Evolutionary conservation across 1,284 basidiomycete genomes (phyloP).

Genomic region (Ceratorhiza oryzae-sativae): DNA sequence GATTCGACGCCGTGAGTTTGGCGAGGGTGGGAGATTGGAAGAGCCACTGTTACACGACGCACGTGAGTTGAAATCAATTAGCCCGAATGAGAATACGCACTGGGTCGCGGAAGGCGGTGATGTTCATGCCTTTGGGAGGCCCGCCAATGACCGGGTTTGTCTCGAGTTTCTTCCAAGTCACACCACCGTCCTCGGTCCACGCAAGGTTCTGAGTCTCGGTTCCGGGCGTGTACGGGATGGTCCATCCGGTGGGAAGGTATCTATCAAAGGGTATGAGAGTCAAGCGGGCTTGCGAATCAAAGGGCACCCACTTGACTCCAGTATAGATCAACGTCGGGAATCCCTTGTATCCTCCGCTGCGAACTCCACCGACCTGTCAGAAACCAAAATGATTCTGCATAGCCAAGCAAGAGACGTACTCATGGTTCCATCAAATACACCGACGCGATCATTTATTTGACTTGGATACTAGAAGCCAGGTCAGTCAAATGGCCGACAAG

Average conservation of each 20-base stretch:
- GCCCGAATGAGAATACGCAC: not conserved
- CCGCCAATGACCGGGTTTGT: constrained; percentile 33
- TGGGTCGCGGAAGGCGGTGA: constrained; percentile 29
- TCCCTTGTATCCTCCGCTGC: constrained; percentile 28
- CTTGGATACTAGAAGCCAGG: constrained; percentile 13
- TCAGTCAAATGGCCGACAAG: not conserved
- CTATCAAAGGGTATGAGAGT: not conserved
- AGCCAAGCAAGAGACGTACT: not conserved
- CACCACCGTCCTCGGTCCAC: constrained; percentile 38
- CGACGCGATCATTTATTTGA: constrained; percentile 18
- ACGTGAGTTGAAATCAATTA: not conserved
- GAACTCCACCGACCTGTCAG: constrained; percentile 4
- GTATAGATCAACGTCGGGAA: constrained; percentile 37
- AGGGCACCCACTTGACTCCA: constrained; percentile 20
- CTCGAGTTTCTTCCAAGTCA: constrained; percentile 35
- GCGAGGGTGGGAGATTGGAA: constrained; percentile 35
- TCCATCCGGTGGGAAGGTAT: constrained; percentile 25
- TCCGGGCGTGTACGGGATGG: constrained; percentile 21
- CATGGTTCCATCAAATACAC: constrained; percentile 33
- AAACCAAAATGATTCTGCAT: not conserved
- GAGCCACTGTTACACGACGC: constrained; percentile 10
- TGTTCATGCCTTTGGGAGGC: constrained; percentile 27
- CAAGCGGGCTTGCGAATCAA: not conserved
- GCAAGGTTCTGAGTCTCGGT: constrained; percentile 37
- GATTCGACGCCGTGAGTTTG: constrained; percentile 17